Conservation (phyloP, 768 basidiomycete species). For the Leccinum variicolor region DNA sequence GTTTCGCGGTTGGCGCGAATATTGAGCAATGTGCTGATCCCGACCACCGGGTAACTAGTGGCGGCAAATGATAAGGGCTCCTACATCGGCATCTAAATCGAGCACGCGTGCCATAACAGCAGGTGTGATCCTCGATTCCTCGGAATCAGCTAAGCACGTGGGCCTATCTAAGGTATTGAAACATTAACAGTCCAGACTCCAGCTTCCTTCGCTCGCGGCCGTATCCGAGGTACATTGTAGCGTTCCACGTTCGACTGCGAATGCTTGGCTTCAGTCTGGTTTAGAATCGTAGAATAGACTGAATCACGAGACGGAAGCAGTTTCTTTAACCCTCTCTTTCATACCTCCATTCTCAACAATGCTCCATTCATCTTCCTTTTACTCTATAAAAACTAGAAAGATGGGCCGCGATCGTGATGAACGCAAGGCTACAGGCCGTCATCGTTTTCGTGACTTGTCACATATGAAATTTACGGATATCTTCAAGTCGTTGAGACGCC, state of each 20-base stretch:
- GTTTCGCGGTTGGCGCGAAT: neutral
- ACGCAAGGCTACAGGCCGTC: constrained; percentile 7
- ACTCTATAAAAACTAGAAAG: constrained; percentile 13
- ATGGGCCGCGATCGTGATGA: constrained; percentile 3
- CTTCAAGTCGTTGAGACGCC: constrained; percentile 20
- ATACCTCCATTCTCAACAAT: neutral
- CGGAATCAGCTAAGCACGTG: neutral
- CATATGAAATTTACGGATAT: constrained; percentile 18
- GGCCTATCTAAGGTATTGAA: neutral
- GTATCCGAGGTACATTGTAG: neutral
- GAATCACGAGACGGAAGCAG: neutral
- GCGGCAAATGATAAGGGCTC: neutral
- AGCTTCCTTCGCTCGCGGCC: neutral
- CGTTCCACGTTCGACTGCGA: neutral
- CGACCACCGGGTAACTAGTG: neutral
- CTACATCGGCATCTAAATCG: neutral
- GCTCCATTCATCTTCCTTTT: constrained; percentile 8
- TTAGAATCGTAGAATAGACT: constrained; percentile 5
- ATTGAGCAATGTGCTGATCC: neutral
- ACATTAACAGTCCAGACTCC: neutral
- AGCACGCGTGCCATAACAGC: constrained; percentile 3
- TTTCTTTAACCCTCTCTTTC: neutral
- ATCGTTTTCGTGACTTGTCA: constrained; percentile 17
- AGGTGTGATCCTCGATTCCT: neutral
- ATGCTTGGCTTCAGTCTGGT: constrained; percentile 11